Evolutionary conservation across 2,329 filamentous ascomycete genomes (phyloP).

Genomic region (Monilinia fructicola): DNA sequence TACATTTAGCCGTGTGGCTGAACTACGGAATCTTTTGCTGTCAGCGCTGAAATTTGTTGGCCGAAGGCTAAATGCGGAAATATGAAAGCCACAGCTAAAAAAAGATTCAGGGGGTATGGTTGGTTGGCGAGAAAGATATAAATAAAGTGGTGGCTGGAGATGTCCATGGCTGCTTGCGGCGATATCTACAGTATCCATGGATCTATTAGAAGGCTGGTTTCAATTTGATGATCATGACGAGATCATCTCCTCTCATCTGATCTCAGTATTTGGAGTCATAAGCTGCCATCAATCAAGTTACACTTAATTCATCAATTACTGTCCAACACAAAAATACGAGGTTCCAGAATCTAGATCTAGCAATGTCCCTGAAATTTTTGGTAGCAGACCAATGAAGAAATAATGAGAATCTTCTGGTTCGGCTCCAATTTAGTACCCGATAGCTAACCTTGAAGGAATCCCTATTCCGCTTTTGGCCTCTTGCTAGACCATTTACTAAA

Average conservation of each 20-base stretch:
- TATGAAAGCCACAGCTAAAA: neutral
- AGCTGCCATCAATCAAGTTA: neutral
- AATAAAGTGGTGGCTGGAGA: conserved; percentile 10
- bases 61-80: neutral
- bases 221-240: neutral
- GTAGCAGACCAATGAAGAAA: neutral
- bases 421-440: neutral
- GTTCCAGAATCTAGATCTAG: neutral
- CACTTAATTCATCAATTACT: neutral
- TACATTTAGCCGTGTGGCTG: neutral
- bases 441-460: neutral
- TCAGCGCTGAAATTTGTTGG: neutral
- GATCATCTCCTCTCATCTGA: neutral
- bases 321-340: conserved; percentile 1
- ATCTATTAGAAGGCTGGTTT: neutral
- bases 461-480: neutral
- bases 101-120: neutral
- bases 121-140: conserved; percentile 4
- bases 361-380: neutral
- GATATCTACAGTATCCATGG: neutral
- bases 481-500: neutral
- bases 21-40: neutral
- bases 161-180: neutral
- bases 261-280: neutral
- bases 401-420: neutral